Percentiles rank a stretch among this genome's conserved stretches.
Conservation (phyloP, 2,329 filamentous ascomycete species). For the Helicocarpus griseus region DNA sequence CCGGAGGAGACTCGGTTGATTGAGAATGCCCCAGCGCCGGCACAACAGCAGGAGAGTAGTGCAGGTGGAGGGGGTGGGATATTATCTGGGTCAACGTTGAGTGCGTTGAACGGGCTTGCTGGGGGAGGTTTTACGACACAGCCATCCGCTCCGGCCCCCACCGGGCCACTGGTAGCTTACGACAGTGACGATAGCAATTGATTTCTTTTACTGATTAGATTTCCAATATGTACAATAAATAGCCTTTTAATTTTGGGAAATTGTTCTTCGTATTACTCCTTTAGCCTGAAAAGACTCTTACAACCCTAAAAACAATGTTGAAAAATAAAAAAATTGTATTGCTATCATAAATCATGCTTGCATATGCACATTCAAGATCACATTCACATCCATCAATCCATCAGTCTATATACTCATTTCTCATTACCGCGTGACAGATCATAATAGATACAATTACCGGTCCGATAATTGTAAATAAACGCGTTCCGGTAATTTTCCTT, state of each 20-base stretch:
- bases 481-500: slow-evolving; percentile 54
- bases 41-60: slow-evolving; percentile 15
- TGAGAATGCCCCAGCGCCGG: slow-evolving; percentile 30
- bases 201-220: slow-evolving; percentile 10
- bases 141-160: slow-evolving; percentile 29
- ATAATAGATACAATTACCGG: slow-evolving; percentile 75
- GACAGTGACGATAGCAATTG: slow-evolving; percentile 72
- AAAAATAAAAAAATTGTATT: too few species aligned
- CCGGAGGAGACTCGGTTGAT: slow-evolving; percentile 37
- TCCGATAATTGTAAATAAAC: slow-evolving; percentile 88
- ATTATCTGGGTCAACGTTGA: slow-evolving; percentile 71
- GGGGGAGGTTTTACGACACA: slow-evolving; percentile 35
- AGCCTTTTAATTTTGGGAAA: neutral
- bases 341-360: neutral
- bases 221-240: slow-evolving; percentile 3
- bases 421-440: slow-evolving; percentile 47
- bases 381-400: slow-evolving; percentile 8
- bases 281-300: too few species aligned
- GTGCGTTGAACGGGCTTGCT: slow-evolving; percentile 56
- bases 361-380: slow-evolving; percentile 5
- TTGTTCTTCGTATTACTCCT: too few species aligned
- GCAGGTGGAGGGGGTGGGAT: slow-evolving; percentile 50
- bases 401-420: slow-evolving; percentile 15
- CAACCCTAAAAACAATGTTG: too few species aligned
- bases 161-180: slow-evolving; percentile 76